Evolutionary conservation across 1,139 yeast species (phyloP).

Genomic region (Spathaspora sp.): DNA sequence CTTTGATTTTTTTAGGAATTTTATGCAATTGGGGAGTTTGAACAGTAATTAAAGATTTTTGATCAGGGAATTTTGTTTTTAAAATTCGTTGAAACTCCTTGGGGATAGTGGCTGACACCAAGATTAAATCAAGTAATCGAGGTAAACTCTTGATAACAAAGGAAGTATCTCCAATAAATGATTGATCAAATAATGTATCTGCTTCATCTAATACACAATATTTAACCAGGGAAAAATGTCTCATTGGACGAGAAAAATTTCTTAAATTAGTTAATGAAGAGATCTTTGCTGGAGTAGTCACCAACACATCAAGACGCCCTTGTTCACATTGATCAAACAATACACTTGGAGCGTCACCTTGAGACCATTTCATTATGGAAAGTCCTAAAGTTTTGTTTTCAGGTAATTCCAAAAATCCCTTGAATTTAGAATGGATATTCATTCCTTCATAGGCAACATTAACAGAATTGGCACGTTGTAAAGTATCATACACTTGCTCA

Average conservation of each 20-base stretch:
- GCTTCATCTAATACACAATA: constrained; percentile 91
- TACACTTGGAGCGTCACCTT: constrained; percentile 48
- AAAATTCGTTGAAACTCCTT: constrained; percentile 68
- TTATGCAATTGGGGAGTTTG: constrained; percentile 83
- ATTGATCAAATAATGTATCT: constrained; percentile 84
- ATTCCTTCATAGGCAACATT: constrained; percentile 20
- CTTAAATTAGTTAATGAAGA: constrained; percentile 45
- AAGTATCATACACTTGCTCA: constrained; percentile 65
- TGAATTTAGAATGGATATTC: constrained; percentile 18
- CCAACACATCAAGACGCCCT: constrained; percentile 69
- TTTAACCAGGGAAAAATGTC: constrained; percentile 44
- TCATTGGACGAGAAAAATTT: constrained; percentile 48
- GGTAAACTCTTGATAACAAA: constrained; percentile 52
- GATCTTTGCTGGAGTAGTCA: constrained; percentile 81
- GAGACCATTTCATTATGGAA: constrained; percentile 58
- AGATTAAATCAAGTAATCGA: constrained; percentile 60
- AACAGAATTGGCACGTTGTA: constrained; percentile 38
- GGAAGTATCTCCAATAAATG: constrained; percentile 73
- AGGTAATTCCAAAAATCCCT: constrained; percentile 24
- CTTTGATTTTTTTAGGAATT: constrained; percentile 71
- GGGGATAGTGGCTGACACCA: constrained; percentile 92
- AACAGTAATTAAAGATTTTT: constrained; percentile 51
- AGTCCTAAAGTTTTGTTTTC: constrained; percentile 36
- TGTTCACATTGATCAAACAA: constrained; percentile 43
- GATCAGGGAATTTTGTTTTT: constrained; percentile 60